Conservation (phyloP, 805 yeast genomes). For the Candida pseudoglaebosa region DNA sequence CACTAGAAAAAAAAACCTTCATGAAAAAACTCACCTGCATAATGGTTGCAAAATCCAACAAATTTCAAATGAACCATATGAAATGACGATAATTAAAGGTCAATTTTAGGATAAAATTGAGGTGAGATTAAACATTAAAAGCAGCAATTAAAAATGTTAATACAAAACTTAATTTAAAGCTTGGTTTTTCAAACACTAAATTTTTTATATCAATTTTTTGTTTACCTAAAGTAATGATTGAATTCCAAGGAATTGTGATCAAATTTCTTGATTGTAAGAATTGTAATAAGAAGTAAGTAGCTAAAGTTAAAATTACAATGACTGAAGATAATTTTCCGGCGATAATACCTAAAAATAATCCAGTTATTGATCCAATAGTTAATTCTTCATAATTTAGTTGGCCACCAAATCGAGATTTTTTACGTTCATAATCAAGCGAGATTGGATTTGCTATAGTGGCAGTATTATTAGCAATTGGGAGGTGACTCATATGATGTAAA, state of each 20-base stretch:
- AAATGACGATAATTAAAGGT: too few species aligned
- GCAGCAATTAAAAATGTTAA: slow-evolving; percentile 58
- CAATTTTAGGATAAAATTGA: too few species aligned
- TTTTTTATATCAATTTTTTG: slow-evolving; percentile 42
- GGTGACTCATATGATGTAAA: background rate
- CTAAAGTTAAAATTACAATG: slow-evolving; percentile 47
- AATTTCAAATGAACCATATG: too few species aligned
- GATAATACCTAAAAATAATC: slow-evolving; percentile 54
- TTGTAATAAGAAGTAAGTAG: slow-evolving; percentile 42
- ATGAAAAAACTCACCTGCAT: too few species aligned
- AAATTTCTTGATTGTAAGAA: slow-evolving; percentile 56
- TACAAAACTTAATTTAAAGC: slow-evolving; percentile 56
- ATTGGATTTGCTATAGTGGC: background rate
- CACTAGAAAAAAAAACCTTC: too few species aligned
- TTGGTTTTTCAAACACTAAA: slow-evolving; percentile 54
- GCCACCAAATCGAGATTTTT: slow-evolving; percentile 32
- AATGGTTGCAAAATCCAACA: slow-evolving; percentile 1
- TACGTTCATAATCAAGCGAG: background rate
- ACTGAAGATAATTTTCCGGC: slow-evolving; percentile 58
- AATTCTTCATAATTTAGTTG: slow-evolving; percentile 57
- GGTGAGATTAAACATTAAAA: slow-evolving; percentile 40
- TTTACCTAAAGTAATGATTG: slow-evolving; percentile 28
- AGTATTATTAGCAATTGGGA: slow-evolving; percentile 3
- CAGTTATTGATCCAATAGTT: slow-evolving; percentile 60
- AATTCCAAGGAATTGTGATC: slow-evolving; percentile 43